Percentiles rank a stretch among this genome's conserved stretches.
phyloP scores from a whole-genome alignment of 164 flowering plant species.

The Echeveria elegans region DNA sequence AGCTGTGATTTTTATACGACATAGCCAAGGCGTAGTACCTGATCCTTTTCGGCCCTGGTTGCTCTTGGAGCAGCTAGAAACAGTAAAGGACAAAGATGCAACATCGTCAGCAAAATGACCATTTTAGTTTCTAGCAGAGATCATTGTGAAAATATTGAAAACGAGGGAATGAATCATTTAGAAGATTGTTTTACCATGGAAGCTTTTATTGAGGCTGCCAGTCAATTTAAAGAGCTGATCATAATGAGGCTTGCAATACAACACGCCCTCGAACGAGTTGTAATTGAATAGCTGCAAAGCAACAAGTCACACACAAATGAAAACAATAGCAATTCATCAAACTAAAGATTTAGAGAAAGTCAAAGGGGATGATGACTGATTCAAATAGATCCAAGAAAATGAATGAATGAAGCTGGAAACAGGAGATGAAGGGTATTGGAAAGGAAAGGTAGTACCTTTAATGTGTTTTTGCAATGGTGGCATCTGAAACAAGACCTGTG shows the following conservation, averaged over 20 bases:
- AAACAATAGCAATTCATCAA: background rate
- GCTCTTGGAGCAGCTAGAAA: background rate
- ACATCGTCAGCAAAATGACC: background rate
- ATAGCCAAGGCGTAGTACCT: background rate
- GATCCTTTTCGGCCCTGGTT: background rate
- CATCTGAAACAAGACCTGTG: conserved; percentile 88
- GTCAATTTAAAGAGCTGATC: conserved; percentile 89
- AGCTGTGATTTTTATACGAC: background rate
- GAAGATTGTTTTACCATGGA: conserved; percentile 47
- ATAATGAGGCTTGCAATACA: conserved; percentile 94
- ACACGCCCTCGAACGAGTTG: conserved; percentile 83
- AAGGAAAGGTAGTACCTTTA: conserved; percentile 36
- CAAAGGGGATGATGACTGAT: background rate
- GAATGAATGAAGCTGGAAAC: background rate
- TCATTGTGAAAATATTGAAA: background rate
- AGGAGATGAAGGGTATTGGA: background rate
- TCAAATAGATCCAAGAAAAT: conserved; percentile 1
- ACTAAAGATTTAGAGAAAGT: background rate
- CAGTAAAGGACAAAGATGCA: background rate
- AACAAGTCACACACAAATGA: no score
- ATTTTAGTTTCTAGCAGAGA: background rate
- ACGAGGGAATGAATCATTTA: background rate
- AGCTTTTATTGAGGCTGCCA: conserved; percentile 89
- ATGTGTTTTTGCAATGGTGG: conserved; percentile 84
- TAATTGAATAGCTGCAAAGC: conserved; percentile 80